phyloP scores from a whole-genome alignment of 176 grass and related monocot species.

The maize (Zea mays) region DNA sequence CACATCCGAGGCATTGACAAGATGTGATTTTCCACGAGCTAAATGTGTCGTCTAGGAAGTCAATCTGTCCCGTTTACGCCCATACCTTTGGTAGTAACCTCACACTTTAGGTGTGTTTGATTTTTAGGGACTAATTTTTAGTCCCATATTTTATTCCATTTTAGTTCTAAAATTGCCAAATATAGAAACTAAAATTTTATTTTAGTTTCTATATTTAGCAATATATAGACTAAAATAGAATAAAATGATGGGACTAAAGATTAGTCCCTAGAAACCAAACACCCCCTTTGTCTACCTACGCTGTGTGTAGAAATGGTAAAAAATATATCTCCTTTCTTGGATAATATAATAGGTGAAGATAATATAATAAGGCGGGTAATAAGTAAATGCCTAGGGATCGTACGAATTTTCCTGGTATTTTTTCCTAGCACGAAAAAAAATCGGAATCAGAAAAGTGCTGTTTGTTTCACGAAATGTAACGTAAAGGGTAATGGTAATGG shows the following conservation, averaged over 20 bases:
- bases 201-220: too few relatives aligned
- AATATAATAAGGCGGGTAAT: not conserved
- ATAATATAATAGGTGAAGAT: not conserved
- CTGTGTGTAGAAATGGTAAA: constrained; percentile 9
- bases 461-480: too few relatives aligned
- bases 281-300: not conserved
- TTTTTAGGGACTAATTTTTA: too few relatives aligned
- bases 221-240: too few relatives aligned
- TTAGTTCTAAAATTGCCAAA: too few relatives aligned
- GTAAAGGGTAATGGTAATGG: too few relatives aligned
- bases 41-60: constrained; percentile 30
- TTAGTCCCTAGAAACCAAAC: too few relatives aligned
- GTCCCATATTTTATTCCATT: too few relatives aligned
- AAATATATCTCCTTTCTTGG: not conserved
- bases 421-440: not conserved
- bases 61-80: constrained; percentile 12
- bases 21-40: constrained; percentile 28
- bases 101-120: too few relatives aligned
- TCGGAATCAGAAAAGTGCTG: too few relatives aligned
- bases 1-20: constrained; percentile 16
- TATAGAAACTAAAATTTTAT: too few relatives aligned
- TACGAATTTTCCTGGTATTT: not conserved
- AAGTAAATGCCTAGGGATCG: not conserved
- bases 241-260: too few relatives aligned
- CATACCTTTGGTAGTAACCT: constrained; percentile 14